Percentiles rank a stretch among this genome's conserved stretches.
Evolutionary conservation across 768 basidiomycete genomes (phyloP).

Genomic region (Podaxis sp.): DNA sequence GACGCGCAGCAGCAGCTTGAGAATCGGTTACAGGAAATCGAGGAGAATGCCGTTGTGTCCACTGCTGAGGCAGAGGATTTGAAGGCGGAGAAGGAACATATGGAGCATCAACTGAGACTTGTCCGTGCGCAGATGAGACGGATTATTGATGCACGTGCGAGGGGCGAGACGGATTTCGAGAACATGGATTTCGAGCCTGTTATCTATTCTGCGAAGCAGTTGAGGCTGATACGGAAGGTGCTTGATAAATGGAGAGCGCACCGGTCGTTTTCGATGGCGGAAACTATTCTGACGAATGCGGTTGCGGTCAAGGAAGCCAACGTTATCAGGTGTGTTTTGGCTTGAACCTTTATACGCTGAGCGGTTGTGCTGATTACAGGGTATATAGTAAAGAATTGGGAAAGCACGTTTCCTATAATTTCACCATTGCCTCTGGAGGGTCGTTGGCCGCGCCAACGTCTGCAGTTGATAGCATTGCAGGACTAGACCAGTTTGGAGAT

Average conservation of each 20-base stretch:
- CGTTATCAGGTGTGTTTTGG: conserved; percentile 68
- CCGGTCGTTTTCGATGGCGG: conserved; percentile 90
- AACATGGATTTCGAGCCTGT: conserved; percentile 72
- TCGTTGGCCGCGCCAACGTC: conserved; percentile 78
- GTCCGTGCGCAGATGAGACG: conserved; percentile 83
- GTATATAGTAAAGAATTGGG: conserved; percentile 75
- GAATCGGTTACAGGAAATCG: conserved; percentile 63
- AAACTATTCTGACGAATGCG: conserved; percentile 80
- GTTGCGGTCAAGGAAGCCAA: conserved; percentile 93
- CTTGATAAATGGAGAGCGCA: conserved; percentile 85
- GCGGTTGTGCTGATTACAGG: background rate
- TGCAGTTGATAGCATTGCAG: conserved; percentile 81
- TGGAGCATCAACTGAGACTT: conserved; percentile 84
- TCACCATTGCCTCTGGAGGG: conserved; percentile 84
- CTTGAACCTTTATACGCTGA: background rate
- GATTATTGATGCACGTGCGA: conserved; percentile 71
- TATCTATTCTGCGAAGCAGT: conserved; percentile 79
- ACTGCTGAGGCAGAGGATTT: conserved; percentile 78
- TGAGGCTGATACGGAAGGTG: conserved; percentile 79
- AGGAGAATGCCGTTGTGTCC: conserved; percentile 26
- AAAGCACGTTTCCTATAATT: conserved; percentile 90
- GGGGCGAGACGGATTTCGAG: conserved; percentile 71
- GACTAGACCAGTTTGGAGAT: conserved; percentile 90
- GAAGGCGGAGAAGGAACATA: conserved; percentile 88
- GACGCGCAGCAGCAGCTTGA: conserved; percentile 79